phyloP scores from a whole-genome alignment of 169 alveolate genomes.

The Plasmodium falciparum region DNA sequence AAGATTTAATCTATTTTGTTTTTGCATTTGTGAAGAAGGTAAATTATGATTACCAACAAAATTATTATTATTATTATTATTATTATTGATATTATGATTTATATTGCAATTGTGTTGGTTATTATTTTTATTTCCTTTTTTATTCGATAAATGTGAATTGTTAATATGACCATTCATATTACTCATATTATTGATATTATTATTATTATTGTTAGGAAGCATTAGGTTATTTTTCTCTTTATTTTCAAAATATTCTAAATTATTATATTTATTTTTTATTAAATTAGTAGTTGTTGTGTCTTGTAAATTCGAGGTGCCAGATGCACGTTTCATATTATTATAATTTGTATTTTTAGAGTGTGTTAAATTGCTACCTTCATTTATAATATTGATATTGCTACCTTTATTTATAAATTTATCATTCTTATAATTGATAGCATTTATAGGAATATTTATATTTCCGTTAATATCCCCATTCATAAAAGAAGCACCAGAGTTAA shows the following conservation, averaged over 20 bases:
- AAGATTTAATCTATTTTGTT: slow-evolving; percentile 37
- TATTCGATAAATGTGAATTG: slow-evolving; percentile 17
- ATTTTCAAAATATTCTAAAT: slow-evolving; percentile 46
- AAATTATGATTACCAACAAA: slow-evolving; percentile 36
- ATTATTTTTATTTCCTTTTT: slow-evolving; percentile 26
- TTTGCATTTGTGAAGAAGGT: slow-evolving; percentile 22
- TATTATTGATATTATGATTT: slow-evolving; percentile 18
- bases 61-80: slow-evolving; percentile 14
- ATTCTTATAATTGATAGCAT: slow-evolving; percentile 2
- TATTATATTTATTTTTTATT: slow-evolving; percentile 32
- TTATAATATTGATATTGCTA: not conserved
- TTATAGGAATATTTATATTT: not conserved
- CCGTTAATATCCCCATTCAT: not conserved
- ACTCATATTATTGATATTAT: slow-evolving; percentile 31
- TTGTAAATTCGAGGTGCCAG: slow-evolving; percentile 15
- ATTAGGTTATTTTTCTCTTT: slow-evolving; percentile 25
- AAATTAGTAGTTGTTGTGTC: slow-evolving; percentile 30
- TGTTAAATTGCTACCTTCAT: slow-evolving; percentile 11
- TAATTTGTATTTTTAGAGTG: not conserved
- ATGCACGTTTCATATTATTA: slow-evolving; percentile 27
- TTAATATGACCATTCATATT: slow-evolving; percentile 10
- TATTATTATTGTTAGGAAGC: slow-evolving; percentile 27
- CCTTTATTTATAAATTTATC: not conserved
- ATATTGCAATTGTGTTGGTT: slow-evolving; percentile 55
- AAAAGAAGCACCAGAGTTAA: not conserved